A percentile compares a stretch with the other conserved stretches of the same genome.
Conservation (phyloP, 1,284 basidiomycete species). For the Peniophora sp. region DNA sequence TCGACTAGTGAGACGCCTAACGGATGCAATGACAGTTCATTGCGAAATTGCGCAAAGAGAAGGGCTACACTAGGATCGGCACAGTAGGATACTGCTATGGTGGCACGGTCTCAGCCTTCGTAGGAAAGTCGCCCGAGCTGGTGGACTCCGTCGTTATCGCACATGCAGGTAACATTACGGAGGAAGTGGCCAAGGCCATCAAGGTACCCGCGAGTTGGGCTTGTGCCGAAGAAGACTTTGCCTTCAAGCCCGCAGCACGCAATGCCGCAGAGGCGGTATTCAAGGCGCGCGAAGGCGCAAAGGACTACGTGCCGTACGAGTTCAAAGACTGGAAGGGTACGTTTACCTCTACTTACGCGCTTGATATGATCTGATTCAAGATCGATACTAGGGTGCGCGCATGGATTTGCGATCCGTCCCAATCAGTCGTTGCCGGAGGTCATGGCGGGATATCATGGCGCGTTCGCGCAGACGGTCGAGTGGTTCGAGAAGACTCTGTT, state of each 20-base stretch:
- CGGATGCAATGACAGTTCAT: conserved; percentile 41
- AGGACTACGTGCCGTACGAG: conserved; percentile 22
- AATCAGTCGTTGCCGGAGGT: conserved; percentile 29
- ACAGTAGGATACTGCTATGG: conserved; percentile 23
- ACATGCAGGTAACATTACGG: conserved; percentile 29
- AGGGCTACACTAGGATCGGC: conserved; percentile 30
- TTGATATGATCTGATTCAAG: neutral
- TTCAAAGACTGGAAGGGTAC: conserved; percentile 30
- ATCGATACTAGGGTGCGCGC: conserved; percentile 27
- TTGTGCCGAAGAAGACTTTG: conserved; percentile 18
- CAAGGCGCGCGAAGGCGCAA: conserved; percentile 17
- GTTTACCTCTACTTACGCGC: conserved; percentile 3
- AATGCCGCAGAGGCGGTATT: conserved; percentile 26
- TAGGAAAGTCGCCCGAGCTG: conserved; percentile 17
- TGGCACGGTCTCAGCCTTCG: neutral
- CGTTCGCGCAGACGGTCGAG: conserved; percentile 23
- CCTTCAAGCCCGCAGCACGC: conserved; percentile 22
- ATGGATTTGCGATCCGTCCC: conserved; percentile 40
- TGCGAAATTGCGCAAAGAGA: conserved; percentile 19
- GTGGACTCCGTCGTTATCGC: conserved; percentile 30
- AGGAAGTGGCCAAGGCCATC: conserved; percentile 10
- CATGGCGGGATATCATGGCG: conserved; percentile 33
- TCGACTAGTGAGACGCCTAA: neutral
- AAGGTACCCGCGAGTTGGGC: neutral
- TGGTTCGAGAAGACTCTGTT: conserved; percentile 28